Conservation (phyloP, 257 asterid species). For the Solanum ossicruentum region DNA sequence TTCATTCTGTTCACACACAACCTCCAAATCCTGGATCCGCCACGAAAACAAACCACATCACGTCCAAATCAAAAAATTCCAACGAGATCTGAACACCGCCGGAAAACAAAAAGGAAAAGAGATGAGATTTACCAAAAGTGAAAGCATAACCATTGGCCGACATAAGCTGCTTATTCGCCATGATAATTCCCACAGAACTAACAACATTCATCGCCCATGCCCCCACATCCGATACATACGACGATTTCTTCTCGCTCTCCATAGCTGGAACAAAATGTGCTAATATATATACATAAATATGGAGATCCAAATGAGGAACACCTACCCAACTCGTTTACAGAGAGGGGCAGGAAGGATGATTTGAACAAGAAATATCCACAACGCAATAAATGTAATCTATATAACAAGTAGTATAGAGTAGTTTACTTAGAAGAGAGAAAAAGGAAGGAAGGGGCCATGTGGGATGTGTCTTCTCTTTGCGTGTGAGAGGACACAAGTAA, state of each 20-base stretch:
- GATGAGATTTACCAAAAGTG: slow-evolving; percentile 45
- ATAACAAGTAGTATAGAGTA: no score
- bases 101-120: neutral
- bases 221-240: slow-evolving; percentile 75
- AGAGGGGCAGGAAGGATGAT: neutral
- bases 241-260: slow-evolving; percentile 70
- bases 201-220: slow-evolving; percentile 98
- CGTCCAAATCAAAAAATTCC: neutral
- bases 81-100: neutral
- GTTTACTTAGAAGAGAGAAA: neutral
- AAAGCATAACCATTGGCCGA: slow-evolving; percentile 66
- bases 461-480: slow-evolving; percentile 1
- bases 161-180: slow-evolving; percentile 97
- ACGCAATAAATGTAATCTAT: no score
- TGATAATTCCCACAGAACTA: slow-evolving; percentile 90
- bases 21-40: neutral
- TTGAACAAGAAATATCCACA: neutral
- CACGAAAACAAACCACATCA: neutral
- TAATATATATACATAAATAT: neutral
- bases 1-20: neutral
- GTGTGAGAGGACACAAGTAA: neutral
- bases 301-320: neutral
- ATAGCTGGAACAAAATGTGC: slow-evolving; percentile 3
- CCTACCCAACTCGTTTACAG: neutral
- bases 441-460: neutral